Evolutionary conservation across 2,329 filamentous ascomycete species (phyloP).

Genomic region (Penicillium sp.): DNA sequence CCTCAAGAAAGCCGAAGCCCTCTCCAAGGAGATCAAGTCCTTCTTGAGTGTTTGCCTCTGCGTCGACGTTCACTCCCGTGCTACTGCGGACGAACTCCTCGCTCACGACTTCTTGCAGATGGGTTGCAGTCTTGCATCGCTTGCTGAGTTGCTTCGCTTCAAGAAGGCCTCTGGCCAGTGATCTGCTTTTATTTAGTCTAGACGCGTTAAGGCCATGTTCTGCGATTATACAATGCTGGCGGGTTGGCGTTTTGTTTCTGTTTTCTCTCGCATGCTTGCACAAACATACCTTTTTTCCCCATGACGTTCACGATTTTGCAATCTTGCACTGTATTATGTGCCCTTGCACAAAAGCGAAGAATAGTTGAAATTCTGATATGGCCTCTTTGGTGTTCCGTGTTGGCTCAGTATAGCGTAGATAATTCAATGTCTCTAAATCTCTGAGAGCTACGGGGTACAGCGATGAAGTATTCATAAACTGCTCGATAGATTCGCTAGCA

Average conservation of each 20-base stretch:
- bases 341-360: conserved; percentile 15
- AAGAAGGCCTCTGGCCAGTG: conserved; percentile 47
- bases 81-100: conserved; percentile 85
- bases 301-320: conserved; percentile 17
- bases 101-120: conserved; percentile 93
- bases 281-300: conserved; percentile 14
- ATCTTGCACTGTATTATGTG: conserved; percentile 12
- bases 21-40: conserved; percentile 95
- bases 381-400: neutral
- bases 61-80: conserved; percentile 92
- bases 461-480: no score
- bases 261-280: conserved; percentile 9
- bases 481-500: no score
- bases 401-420: neutral
- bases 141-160: conserved; percentile 82
- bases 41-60: conserved; percentile 96
- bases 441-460: no score
- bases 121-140: conserved; percentile 78
- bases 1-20: conserved; percentile 96
- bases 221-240: conserved; percentile 23
- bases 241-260: conserved; percentile 31
- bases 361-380: conserved; percentile 10
- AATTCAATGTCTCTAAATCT: neutral
- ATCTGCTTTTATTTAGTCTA: conserved; percentile 31
- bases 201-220: conserved; percentile 21